Evolutionary conservation across 495 filamentous ascomycete genomes (phyloP).

Genomic region (Cenococcum geophilum): DNA sequence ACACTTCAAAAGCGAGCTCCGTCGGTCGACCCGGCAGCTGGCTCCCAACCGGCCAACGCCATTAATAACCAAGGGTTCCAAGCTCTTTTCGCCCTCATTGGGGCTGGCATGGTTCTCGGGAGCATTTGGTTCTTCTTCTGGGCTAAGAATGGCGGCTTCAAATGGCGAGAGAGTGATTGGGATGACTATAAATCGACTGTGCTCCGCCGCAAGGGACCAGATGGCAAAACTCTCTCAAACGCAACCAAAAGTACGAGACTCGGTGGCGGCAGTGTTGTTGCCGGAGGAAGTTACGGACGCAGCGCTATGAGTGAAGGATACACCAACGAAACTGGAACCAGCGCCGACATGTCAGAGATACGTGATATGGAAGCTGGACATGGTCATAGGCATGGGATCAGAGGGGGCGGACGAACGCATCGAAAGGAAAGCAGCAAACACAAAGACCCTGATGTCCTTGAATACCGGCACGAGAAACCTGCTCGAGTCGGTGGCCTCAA

Average conservation of each 20-base stretch:
- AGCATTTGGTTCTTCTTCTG: slow-evolving; percentile 98
- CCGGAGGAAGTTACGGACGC: slow-evolving; percentile 29
- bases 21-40: slow-evolving; percentile 41
- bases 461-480: slow-evolving; percentile 77
- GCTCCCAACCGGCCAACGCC: slow-evolving; percentile 54
- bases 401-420: slow-evolving; percentile 19
- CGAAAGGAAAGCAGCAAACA: slow-evolving; percentile 20
- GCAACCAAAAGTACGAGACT: slow-evolving; percentile 76
- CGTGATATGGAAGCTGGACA: slow-evolving; percentile 7
- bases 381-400: slow-evolving; percentile 17
- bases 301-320: slow-evolving; percentile 31
- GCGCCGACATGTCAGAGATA: slow-evolving; percentile 11
- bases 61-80: slow-evolving; percentile 84
- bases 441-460: slow-evolving; percentile 65
- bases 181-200: slow-evolving; percentile 98
- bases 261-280: slow-evolving; percentile 68
- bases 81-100: slow-evolving; percentile 78
- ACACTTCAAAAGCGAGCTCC: slow-evolving; percentile 8
- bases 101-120: slow-evolving; percentile 66
- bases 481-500: slow-evolving; percentile 84
- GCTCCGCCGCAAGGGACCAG: slow-evolving; percentile 81
- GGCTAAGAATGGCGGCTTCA: slow-evolving; percentile 91
- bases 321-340: slow-evolving; percentile 44
- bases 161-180: slow-evolving; percentile 81
- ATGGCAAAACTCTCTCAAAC: slow-evolving; percentile 72